Base-by-base conservation (phyloP, 345 rosid species). In the Eutrema heterophyllum region DNA sequence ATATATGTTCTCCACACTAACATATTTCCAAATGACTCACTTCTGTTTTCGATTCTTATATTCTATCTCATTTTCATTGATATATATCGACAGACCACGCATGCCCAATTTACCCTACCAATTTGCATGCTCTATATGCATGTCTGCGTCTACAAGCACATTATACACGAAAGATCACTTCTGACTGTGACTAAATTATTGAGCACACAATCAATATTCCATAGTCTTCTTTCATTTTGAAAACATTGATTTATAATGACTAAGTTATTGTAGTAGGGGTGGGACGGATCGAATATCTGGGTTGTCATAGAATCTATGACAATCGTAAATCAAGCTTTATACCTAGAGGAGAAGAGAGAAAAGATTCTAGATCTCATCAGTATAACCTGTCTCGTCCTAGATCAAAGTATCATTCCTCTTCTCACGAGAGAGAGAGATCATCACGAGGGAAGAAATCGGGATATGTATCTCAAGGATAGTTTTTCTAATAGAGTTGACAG, bases 31-130 rank as follows among this genome's bases (percentile, higher is more conserved):
- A 63, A 63, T 62, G 45, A 62, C 62, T 51, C 69, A 18, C 43
- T 52, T 62, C 44, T 71, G 53, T 62, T 30, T 53, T 41, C 10
- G 36, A 30, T 72, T 72, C 13, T 41, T 30, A 40, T 62, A 30
- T 30, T 29, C 13, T 49, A 21, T 68, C 8, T 68, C 52, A 53
- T 35, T 67, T 5, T 40, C 52, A 54, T 0, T 13, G 29, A 9
- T 15, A 40, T 15, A n/a, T 49, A 38, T 43, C 18, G 60, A 71
- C 69, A 41, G 44, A 72, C 54, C 62, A 72, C 29, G 69, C 76
- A 72, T 72, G 69, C 76, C 68, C 63, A 62, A 13, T 63, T 52
- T 63, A 43, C 63, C 76, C 76, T n/a, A 72, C 76, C 70, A 35
- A 50, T 53, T 43, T 72, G 62, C 76, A 62, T 72, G 69, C 68